These are phyloP conservation scores for Candida stauntonica DNA, from an alignment of 805 yeast species.

Conservation along the genomic window DNA sequence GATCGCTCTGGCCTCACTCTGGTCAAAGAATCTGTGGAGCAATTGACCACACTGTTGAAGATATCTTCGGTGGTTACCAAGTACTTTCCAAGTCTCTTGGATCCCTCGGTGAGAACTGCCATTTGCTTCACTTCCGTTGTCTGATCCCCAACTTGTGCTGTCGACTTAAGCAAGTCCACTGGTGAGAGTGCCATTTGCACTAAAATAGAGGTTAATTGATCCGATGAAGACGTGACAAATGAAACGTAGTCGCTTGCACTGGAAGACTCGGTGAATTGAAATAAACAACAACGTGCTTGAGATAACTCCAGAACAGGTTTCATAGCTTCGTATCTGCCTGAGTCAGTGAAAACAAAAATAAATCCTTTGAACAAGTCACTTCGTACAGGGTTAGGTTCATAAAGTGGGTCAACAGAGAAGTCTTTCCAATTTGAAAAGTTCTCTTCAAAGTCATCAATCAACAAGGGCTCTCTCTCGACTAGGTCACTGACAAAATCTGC, in stretches of 20 bases:
- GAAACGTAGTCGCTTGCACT: conserved; percentile 5
- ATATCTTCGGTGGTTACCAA: conserved; percentile 27
- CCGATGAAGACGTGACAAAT: background rate
- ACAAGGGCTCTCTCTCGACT: conserved; percentile 7
- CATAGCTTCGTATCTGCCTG: conserved; percentile 21
- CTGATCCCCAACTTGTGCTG: background rate
- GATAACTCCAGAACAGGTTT: conserved; percentile 24
- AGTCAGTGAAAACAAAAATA: conserved; percentile 26
- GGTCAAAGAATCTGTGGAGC: conserved; percentile 12
- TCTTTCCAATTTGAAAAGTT: conserved; percentile 24
- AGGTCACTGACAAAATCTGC: conserved; percentile 23
- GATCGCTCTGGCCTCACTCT: conserved; percentile 13
- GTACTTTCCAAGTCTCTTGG: conserved; percentile 16
- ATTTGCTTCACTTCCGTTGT: conserved; percentile 2
- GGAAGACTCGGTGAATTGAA: background rate
- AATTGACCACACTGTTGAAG: conserved; percentile 22
- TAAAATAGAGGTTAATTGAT: background rate
- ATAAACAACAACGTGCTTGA: background rate
- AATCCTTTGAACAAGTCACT: conserved; percentile 20
- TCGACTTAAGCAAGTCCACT: conserved; percentile 3
- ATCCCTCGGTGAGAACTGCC: conserved; percentile 3
- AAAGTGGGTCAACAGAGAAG: conserved; percentile 25
- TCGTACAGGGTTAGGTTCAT: conserved; percentile 24
- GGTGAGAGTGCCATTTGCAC: conserved; percentile 4
- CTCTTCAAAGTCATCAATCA: conserved; percentile 19